phyloP scores from a whole-genome alignment of 345 rosid species.

The Arabis hirsuta region DNA sequence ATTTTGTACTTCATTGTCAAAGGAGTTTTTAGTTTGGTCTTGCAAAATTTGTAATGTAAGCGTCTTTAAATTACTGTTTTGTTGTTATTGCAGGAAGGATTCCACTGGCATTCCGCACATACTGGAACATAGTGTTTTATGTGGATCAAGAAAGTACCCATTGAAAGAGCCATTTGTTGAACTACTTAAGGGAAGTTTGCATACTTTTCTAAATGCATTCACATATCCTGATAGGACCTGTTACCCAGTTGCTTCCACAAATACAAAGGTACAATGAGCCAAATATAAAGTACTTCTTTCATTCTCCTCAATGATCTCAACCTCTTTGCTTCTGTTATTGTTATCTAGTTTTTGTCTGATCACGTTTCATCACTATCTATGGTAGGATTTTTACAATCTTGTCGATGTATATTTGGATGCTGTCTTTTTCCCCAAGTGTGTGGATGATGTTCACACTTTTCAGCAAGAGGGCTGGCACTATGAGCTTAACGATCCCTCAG shows the following conservation, averaged over 20 bases:
- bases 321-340: slow-evolving; percentile 16
- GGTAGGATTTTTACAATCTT: slow-evolving; percentile 90
- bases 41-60: not conserved
- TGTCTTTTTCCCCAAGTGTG: slow-evolving; percentile 94
- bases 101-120: slow-evolving; percentile 99
- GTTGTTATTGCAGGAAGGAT: slow-evolving; percentile 71
- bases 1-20: slow-evolving; percentile 10
- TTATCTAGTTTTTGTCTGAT: slow-evolving; percentile 12
- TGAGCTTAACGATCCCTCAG: slow-evolving; percentile 82
- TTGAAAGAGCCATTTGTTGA: slow-evolving; percentile 98
- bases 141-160: slow-evolving; percentile 96
- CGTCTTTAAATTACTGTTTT: not conserved
- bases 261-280: slow-evolving; percentile 63
- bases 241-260: slow-evolving; percentile 97
- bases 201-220: slow-evolving; percentile 93
- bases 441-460: slow-evolving; percentile 81
- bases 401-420: slow-evolving; percentile 96
- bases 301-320: not conserved
- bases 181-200: slow-evolving; percentile 87
- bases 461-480: slow-evolving; percentile 96
- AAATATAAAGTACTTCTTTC: not conserved
- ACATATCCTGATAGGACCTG: slow-evolving; percentile 98
- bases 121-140: slow-evolving; percentile 92
- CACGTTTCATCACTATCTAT: slow-evolving; percentile 29
- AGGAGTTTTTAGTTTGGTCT: not conserved